These are phyloP conservation scores for Whalleya microplaca DNA, from an alignment of 2,329 filamentous ascomycete genomes.

Conservation along the genomic window DNA sequence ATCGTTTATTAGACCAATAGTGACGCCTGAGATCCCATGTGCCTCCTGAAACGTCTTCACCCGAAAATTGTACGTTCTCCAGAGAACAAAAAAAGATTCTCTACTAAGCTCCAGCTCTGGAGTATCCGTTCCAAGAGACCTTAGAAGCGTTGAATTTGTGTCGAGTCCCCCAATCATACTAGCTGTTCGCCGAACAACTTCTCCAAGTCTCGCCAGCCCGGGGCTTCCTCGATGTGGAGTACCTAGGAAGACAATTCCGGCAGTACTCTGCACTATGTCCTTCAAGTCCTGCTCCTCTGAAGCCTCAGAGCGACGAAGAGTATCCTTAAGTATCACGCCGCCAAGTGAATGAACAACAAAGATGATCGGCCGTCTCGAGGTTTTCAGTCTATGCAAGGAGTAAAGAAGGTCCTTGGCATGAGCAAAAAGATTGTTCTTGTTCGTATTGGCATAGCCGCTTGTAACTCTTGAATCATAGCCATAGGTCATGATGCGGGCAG, in stretches of 20 bases:
- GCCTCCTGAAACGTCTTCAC: neutral
- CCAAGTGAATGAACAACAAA: slow-evolving; percentile 4
- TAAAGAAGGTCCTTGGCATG: neutral
- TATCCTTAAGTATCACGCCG: slow-evolving; percentile 2
- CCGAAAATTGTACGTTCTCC: neutral
- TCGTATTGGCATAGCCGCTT: neutral
- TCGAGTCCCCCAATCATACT: neutral
- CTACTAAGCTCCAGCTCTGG: neutral
- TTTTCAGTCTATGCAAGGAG: neutral
- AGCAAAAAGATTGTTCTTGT: neutral
- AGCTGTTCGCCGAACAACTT: neutral
- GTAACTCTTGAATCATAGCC: neutral
- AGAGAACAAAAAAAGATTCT: neutral
- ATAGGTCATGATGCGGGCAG: neutral
- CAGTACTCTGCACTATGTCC: slow-evolving; percentile 3
- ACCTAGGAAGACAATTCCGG: slow-evolving; percentile 1
- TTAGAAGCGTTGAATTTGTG: neutral
- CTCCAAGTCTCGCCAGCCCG: neutral
- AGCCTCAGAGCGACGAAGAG: neutral
- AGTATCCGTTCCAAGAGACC: neutral
- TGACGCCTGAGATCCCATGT: neutral
- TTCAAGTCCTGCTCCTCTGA: neutral
- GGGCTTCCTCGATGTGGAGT: slow-evolving; percentile 2
- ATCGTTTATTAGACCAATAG: neutral
- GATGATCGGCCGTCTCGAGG: neutral